phyloP scores from a whole-genome alignment of 345 rosid species.

The Lumnitzera racemosa region DNA sequence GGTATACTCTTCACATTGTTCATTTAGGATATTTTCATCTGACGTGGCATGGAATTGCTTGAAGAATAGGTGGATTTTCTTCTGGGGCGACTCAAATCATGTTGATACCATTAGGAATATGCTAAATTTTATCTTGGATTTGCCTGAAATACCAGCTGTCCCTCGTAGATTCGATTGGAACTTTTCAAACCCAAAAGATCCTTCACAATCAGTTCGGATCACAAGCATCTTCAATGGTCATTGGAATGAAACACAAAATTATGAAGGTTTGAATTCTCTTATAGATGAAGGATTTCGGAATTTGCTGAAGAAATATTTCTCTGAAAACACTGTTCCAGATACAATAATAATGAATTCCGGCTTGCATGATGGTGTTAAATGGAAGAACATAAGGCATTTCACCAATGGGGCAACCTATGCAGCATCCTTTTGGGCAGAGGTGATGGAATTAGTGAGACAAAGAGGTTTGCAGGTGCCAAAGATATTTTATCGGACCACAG shows the following conservation, averaged over 20 bases:
- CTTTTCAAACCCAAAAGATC: constrained; percentile 57
- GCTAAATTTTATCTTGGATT: constrained; percentile 68
- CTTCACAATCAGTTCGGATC: constrained; percentile 62
- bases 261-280: constrained; percentile 83
- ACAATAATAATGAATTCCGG: constrained; percentile 83
- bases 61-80: constrained; percentile 79
- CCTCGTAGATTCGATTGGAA: constrained; percentile 84
- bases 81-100: constrained; percentile 96
- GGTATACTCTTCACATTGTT: constrained; percentile 90
- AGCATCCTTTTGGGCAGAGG: constrained; percentile 64
- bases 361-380: constrained; percentile 78
- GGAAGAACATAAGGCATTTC: constrained; percentile 46
- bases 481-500: constrained; percentile 63
- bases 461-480: constrained; percentile 58
- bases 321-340: constrained; percentile 61
- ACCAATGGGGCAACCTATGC: constrained; percentile 55
- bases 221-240: constrained; percentile 97
- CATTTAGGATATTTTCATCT: constrained; percentile 47
- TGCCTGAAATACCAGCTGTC: constrained; percentile 52
- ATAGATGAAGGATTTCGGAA: constrained; percentile 47
- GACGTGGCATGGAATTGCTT: constrained; percentile 78
- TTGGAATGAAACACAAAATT: constrained; percentile 75
- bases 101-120: constrained; percentile 85
- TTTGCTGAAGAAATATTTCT: constrained; percentile 63
- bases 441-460: constrained; percentile 44